These are phyloP conservation scores for Trichosporon faecale DNA, from an alignment of 1,284 basidiomycete genomes.

Conservation along the genomic window DNA sequence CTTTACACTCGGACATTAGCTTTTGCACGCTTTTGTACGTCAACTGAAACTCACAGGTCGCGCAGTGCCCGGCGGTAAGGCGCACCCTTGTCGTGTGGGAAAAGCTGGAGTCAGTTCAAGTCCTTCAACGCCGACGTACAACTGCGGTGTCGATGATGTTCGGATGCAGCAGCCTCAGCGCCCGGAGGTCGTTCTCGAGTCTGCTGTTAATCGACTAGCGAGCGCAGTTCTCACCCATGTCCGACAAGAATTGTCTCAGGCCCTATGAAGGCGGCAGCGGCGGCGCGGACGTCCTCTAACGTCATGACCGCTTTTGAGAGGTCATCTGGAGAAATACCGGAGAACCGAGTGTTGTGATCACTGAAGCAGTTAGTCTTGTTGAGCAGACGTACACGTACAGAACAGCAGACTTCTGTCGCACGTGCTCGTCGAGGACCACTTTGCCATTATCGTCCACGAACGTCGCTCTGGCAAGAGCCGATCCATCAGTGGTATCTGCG, in stretches of 20 bases:
- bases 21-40: conserved; percentile 7
- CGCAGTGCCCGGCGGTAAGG: conserved; percentile 74
- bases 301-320: conserved; percentile 63
- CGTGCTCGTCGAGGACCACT: conserved; percentile 74
- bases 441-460: conserved; percentile 71
- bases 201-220: conserved; percentile 21
- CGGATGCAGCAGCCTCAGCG: conserved; percentile 76
- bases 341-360: conserved; percentile 82
- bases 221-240: conserved; percentile 47
- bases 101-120: conserved; percentile 55
- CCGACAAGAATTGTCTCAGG: conserved; percentile 77
- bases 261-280: conserved; percentile 68
- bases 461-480: conserved; percentile 80
- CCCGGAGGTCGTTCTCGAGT: conserved; percentile 84
- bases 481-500: conserved; percentile 72
- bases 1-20: conserved; percentile 58
- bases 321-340: conserved; percentile 68
- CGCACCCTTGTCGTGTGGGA: conserved; percentile 72
- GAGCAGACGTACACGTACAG: conserved; percentile 58
- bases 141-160: conserved; percentile 77
- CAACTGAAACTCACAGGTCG: conserved; percentile 65
- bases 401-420: conserved; percentile 72
- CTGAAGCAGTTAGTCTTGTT: conserved; percentile 51
- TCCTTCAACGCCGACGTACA: conserved; percentile 23
- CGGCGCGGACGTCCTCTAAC: conserved; percentile 63